Percentiles rank a stretch among this genome's conserved stretches.
These are phyloP conservation scores for Xerocomellus chrysenteron DNA, from an alignment of 768 basidiomycete species.

Conservation along the genomic window DNA sequence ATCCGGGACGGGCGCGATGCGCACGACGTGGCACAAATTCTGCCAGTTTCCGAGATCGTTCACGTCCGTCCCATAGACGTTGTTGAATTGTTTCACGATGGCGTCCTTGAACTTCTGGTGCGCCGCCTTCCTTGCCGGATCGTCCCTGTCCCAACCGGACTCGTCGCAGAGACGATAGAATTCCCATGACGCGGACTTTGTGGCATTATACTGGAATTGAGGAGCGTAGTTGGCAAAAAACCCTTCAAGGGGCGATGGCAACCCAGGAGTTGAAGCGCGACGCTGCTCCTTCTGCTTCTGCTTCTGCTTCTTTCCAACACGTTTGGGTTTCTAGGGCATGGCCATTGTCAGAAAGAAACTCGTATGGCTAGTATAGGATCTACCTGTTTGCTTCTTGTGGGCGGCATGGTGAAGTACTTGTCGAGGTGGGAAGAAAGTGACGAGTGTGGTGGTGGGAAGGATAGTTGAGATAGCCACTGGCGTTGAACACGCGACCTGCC, in stretches of 20 bases:
- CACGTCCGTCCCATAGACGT: not conserved
- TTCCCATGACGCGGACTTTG: not conserved
- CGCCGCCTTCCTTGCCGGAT: not conserved
- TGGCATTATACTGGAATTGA: not conserved
- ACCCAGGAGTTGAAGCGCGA: not conserved
- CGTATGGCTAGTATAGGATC: not conserved
- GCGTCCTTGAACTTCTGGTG: not conserved
- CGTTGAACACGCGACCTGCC: too few species aligned
- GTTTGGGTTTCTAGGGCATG: not conserved
- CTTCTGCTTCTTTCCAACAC: not conserved
- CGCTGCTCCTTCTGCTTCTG: too few species aligned
- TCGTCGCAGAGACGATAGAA: not conserved
- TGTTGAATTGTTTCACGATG: not conserved
- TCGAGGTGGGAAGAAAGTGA: too few species aligned
- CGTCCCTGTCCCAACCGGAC: not conserved
- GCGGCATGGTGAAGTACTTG: not conserved
- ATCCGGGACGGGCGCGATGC: not conserved
- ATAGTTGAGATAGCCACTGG: too few species aligned
- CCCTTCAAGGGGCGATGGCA: not conserved
- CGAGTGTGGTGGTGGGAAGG: too few species aligned
- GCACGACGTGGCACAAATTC: not conserved
- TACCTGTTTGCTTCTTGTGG: not conserved
- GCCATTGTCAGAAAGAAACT: not conserved
- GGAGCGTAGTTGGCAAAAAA: not conserved
- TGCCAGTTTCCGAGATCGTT: not conserved